Percentiles rank a stretch among this genome's conserved stretches.
These are phyloP conservation scores for Eucalyptus curtisii DNA, from an alignment of 345 rosid genomes.

Conservation along the genomic window DNA sequence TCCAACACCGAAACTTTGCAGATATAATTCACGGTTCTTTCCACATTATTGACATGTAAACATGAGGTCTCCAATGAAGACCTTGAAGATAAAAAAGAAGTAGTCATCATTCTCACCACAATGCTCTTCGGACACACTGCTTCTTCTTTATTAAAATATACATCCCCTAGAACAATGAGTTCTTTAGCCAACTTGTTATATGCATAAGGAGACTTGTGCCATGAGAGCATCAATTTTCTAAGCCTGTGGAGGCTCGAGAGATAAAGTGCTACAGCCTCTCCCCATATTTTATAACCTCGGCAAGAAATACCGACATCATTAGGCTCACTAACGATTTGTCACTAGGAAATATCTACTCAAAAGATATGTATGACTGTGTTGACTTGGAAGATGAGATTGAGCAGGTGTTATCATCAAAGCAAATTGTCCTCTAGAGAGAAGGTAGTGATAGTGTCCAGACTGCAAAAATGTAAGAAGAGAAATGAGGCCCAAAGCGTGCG, in stretches of 20 bases:
- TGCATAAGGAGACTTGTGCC: background rate
- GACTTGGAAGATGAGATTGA: background rate
- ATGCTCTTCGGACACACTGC: background rate
- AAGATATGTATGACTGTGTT: background rate
- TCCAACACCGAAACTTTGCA: background rate
- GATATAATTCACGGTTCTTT: background rate
- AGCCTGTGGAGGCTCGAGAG: background rate
- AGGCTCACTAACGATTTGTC: background rate
- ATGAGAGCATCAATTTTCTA: background rate
- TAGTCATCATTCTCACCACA: background rate
- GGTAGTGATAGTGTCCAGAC: background rate
- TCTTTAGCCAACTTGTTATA: background rate
- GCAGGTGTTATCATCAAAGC: background rate
- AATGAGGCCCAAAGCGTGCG: accelerated
- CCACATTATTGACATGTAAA: background rate
- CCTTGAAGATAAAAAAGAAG: background rate
- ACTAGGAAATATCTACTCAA: background rate
- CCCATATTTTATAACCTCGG: background rate
- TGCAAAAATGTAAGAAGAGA: background rate
- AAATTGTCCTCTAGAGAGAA: background rate
- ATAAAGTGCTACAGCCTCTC: background rate
- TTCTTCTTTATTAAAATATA: background rate
- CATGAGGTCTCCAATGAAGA: background rate
- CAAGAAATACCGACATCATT: background rate
- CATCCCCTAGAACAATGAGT: background rate